Evolutionary conservation across 2,329 filamentous ascomycete genomes (phyloP).

Genomic region (Pseudocercospora pini-densiflorae): DNA sequence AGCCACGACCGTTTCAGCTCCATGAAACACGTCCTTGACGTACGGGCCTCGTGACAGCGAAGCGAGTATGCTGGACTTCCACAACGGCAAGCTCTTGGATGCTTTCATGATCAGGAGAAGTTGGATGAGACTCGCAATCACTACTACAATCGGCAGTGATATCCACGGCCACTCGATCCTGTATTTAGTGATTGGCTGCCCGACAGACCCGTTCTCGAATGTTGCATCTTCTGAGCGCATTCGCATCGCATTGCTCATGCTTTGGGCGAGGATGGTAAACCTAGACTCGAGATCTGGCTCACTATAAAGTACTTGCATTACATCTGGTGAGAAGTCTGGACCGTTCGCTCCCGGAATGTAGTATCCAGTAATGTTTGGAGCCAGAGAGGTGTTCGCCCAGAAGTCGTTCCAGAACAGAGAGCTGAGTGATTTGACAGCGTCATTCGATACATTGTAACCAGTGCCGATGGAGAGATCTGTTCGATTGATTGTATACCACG

Average conservation of each 20-base stretch:
- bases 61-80: conserved; percentile 25
- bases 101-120: conserved; percentile 10
- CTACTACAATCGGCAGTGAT: conserved; percentile 8
- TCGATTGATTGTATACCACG: background rate
- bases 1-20: background rate
- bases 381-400: background rate
- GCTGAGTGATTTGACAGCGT: conserved; percentile 14
- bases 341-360: background rate
- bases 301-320: background rate
- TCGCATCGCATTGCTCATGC: conserved; percentile 26
- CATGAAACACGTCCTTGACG: background rate
- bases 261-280: conserved; percentile 19
- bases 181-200: background rate
- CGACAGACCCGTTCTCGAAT: background rate
- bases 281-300: conserved; percentile 8
- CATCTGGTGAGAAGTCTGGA: background rate
- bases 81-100: conserved; percentile 11
- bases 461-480: conserved; percentile 15
- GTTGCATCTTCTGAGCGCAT: background rate
- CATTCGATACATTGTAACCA: conserved; percentile 21
- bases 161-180: conserved; percentile 15
- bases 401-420: conserved; percentile 12
- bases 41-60: background rate
- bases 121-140: conserved; percentile 8
- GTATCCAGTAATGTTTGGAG: background rate